Evolutionary conservation across 257 asterid genomes (phyloP), one percentile per base, ranked within the genome.

Genomic region (Petunia secreta): DNA sequence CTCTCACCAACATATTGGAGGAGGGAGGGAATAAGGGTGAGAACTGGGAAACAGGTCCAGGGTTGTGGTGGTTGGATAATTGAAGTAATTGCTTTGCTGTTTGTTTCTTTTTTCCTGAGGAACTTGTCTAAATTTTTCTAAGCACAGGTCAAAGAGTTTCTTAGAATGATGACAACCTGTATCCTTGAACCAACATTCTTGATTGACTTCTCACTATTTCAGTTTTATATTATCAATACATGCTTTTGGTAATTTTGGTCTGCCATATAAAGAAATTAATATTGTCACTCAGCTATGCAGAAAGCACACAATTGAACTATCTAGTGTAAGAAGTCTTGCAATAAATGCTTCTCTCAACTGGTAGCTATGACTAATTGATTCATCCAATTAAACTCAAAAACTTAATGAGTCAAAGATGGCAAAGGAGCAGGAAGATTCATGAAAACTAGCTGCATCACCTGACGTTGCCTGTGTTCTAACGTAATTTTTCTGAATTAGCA

Each of bases 381-480:
- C 55, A 8, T 50, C 55, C 14, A 50, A 50, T 50, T 7, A 50
- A 50, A 50, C 8, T 13, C 8, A 57, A 58, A n/a, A n/a, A 58
- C 6, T 50, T 65, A 65, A 65, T 65, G 73, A 65, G 37, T n/a
- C 38, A 16, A 58, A 58, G 63, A 58, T 58, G 36, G 25, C 25
- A 25, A 25, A 25, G 25, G 25, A 25, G 25, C 25, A 25, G 36
- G 34, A 64, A 15, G 6, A 66, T 66, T 40, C 59, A 48, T 8
- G 59, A 48, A n/a, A 62, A 40, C 41, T 62, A 78, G 41, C 25
- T 50, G 15, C 3, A 44, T 63, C 8, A 78, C 79, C 83, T 79
- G 85, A 13, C 85, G 85, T 60, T 83, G 85, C 38, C 83, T 58
- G 43, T 83, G 83, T 9, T 83, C 85, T 75, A 83, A 40, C 83